These are phyloP conservation scores for Clavispora carvajalis DNA, from an alignment of 805 yeast species.

Conservation along the genomic window DNA sequence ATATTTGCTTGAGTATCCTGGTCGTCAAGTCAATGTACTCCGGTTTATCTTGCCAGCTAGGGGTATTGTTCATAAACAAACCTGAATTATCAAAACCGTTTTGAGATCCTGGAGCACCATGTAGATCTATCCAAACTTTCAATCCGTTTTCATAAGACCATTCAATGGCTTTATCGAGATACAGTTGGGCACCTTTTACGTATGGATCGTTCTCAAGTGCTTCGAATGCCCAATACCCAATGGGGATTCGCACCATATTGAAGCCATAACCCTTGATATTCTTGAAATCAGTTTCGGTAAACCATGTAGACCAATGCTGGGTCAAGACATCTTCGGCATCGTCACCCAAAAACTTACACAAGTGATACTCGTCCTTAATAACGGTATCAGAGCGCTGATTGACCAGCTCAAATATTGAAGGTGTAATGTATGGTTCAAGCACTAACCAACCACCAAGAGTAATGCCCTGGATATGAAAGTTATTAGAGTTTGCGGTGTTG, in stretches of 20 bases:
- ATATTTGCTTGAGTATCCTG: constrained; percentile 10
- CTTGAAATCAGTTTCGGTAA: constrained; percentile 53
- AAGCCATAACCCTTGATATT: constrained; percentile 50
- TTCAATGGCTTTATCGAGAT: constrained; percentile 56
- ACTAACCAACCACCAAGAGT: constrained; percentile 71
- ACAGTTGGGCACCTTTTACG: constrained; percentile 59
- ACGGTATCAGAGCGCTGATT: constrained; percentile 22
- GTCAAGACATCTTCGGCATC: constrained; percentile 40
- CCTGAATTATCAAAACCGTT: constrained; percentile 87
- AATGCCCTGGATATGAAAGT: constrained; percentile 21
- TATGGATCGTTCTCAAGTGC: constrained; percentile 51
- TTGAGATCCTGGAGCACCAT: constrained; percentile 81
- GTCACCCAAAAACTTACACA: constrained; percentile 45
- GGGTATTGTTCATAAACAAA: constrained; percentile 3
- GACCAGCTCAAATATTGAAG: constrained; percentile 48
- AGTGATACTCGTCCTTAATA: constrained; percentile 60
- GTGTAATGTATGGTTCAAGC: constrained; percentile 66
- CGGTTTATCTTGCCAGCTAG: constrained; percentile 11
- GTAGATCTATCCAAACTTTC: constrained; percentile 71
- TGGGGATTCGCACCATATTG: constrained; percentile 69
- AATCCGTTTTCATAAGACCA: constrained; percentile 62
- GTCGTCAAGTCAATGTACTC: constrained; percentile 16
- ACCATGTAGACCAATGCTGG: constrained; percentile 55
- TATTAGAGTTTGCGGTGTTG: constrained; percentile 4
- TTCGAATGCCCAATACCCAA: constrained; percentile 78